Evolutionary conservation across 169 alveolate genomes (phyloP).

Genomic region (Plasmodium blacklocki): DNA sequence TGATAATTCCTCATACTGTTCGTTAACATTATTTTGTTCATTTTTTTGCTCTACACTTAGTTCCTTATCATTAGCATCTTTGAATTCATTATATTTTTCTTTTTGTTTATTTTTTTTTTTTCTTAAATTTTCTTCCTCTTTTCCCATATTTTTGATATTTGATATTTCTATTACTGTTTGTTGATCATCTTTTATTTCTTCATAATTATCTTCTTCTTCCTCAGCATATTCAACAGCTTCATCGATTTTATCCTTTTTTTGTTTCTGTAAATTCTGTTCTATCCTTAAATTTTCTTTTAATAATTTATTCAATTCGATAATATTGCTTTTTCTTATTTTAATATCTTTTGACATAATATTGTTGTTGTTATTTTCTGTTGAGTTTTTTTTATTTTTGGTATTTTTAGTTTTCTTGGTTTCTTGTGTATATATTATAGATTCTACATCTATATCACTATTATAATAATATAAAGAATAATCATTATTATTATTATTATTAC

Average conservation of each 20-base stretch:
- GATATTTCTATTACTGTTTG: neutral
- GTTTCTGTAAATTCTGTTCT: conserved; percentile 32
- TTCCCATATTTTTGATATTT: neutral
- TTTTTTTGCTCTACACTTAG: neutral
- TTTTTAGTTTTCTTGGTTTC: conserved; percentile 2
- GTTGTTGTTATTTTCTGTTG: neutral
- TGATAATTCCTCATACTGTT: conserved; percentile 11
- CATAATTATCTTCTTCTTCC: conserved; percentile 7
- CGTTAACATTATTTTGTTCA: neutral
- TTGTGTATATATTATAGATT: no score
- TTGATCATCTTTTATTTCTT: neutral
- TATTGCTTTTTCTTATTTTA: conserved; percentile 40
- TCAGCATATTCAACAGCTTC: conserved; percentile 5
- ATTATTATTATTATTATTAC: no score
- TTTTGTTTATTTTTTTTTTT: neutral
- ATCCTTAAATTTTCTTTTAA: conserved; percentile 29
- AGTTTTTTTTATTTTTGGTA: conserved; percentile 20
- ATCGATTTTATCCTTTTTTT: conserved; percentile 8
- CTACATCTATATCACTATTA: no score
- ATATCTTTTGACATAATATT: conserved; percentile 18
- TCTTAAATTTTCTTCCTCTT: conserved; percentile 5
- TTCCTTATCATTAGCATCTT: conserved; percentile 2
- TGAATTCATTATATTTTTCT: neutral
- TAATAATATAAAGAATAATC: no score
- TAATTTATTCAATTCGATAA: conserved; percentile 26